Conservation (phyloP, 1,139 yeast genomes). For the Diutina sp. region DNA sequence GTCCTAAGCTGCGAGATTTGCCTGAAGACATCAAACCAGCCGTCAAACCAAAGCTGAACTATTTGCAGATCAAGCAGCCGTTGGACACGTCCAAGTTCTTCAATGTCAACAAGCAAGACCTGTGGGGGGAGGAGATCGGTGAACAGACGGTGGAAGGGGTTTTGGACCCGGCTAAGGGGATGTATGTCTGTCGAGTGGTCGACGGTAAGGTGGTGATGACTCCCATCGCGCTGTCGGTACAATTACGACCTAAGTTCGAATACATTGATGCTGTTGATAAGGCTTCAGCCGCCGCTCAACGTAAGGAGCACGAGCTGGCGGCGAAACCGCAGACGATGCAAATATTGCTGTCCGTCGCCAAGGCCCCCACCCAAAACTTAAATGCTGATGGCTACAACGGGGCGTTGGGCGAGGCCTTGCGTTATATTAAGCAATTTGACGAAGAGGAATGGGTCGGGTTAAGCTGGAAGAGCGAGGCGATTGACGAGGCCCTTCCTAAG, state of each 20-base stretch:
- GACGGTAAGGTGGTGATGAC: background rate
- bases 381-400: conserved; percentile 2
- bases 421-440: background rate
- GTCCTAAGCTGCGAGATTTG: background rate
- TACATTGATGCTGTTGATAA: background rate
- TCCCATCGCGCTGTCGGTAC: background rate
- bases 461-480: background rate
- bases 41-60: background rate
- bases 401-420: conserved; percentile 1
- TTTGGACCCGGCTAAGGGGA: background rate
- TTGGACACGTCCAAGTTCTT: background rate
- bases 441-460: conserved; percentile 1
- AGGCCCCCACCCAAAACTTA: background rate
- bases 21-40: background rate
- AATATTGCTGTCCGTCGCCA: background rate
- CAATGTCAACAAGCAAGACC: conserved; percentile 1
- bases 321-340: background rate
- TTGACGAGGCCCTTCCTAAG: background rate
- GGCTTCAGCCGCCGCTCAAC: background rate
- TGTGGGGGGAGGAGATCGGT: background rate
- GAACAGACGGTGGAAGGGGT: conserved; percentile 1
- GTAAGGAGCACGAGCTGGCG: background rate
- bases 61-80: background rate
- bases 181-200: background rate
- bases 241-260: background rate